A percentile compares a stretch with the other conserved stretches of the same genome.
Conservation (phyloP, 192 early-diverging fungal species). For the Backusella psychrophila region DNA sequence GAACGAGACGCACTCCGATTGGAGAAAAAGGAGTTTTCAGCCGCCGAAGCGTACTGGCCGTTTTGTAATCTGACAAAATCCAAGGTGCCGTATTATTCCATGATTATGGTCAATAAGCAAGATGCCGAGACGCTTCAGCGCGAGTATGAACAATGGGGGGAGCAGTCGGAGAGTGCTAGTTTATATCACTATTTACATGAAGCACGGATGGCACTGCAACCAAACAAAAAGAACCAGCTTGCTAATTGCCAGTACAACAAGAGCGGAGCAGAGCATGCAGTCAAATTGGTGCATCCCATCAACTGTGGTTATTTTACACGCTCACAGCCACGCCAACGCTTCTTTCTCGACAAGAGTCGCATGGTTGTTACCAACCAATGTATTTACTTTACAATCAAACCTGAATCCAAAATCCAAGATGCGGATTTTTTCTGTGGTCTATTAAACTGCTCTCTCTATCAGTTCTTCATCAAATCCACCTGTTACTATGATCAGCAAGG, state of each 20-base stretch:
- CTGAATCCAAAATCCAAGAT: conserved; percentile 3
- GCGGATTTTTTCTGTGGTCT: conserved; percentile 39
- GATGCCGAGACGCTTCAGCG: conserved; percentile 41
- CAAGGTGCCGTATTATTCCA: conserved; percentile 37
- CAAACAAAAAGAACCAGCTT: conserved; percentile 34
- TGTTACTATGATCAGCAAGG: conserved; percentile 61
- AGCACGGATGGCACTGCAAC: conserved; percentile 46
- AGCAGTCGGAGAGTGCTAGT: conserved; percentile 22
- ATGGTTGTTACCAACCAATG: conserved; percentile 57
- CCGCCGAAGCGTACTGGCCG: conserved; percentile 54
- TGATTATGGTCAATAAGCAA: conserved; percentile 55
- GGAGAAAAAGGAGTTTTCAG: conserved; percentile 52
- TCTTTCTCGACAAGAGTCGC: conserved; percentile 46
- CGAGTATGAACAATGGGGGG: conserved; percentile 10
- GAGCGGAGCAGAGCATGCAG: conserved; percentile 44
- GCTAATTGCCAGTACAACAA: conserved; percentile 52
- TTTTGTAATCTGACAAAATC: conserved; percentile 11
- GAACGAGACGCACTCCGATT: conserved; percentile 41
- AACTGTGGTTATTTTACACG: conserved; percentile 56
- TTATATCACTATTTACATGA: conserved; percentile 50
- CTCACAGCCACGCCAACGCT: conserved; percentile 52
- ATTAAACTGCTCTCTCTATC: conserved; percentile 45
- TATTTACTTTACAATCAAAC: conserved; percentile 50
- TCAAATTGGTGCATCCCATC: conserved; percentile 58
- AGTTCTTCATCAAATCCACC: conserved; percentile 43